Percentiles rank a stretch among this genome's conserved stretches.
phyloP scores from a whole-genome alignment of 225 moss, liverwort and hornwort genomes.

The Thuidium tamariscinum region DNA sequence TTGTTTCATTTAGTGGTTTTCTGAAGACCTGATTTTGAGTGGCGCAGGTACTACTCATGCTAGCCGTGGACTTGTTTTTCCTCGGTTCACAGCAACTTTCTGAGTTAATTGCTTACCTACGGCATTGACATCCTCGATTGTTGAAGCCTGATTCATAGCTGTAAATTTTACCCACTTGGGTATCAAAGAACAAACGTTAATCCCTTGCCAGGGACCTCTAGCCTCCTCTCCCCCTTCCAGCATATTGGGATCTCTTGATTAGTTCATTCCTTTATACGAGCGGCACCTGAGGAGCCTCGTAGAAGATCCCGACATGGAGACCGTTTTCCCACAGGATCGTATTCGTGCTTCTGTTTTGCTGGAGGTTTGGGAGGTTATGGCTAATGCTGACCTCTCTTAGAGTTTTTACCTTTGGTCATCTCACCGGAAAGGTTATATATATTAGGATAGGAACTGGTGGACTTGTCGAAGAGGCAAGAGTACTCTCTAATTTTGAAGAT shows the following conservation, averaged over 20 bases:
- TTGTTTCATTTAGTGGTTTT: not conserved
- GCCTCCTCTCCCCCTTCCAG: not conserved
- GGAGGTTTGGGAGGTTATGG: not conserved
- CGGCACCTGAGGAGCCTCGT: not conserved
- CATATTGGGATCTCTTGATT: not conserved
- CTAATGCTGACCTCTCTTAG: not conserved
- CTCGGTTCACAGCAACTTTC: conserved; percentile 54
- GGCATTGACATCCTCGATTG: not conserved
- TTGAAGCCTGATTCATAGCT: not conserved
- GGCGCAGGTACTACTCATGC: conserved; percentile 44
- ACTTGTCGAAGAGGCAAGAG: not conserved
- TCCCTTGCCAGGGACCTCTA: not conserved
- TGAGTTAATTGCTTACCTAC: conserved; percentile 1
- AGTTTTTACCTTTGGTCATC: conserved; percentile 6
- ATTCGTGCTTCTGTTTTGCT: not conserved
- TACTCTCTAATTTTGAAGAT: not conserved
- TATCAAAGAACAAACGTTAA: not conserved
- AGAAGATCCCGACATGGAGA: not conserved
- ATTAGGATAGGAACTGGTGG: not conserved
- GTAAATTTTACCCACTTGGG: conserved; percentile 16
- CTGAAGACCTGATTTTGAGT: not conserved
- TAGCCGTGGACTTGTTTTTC: conserved; percentile 61
- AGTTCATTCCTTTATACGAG: not conserved
- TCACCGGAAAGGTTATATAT: conserved; percentile 13
- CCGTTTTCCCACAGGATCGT: not conserved